A percentile compares a stretch with the other conserved stretches of the same genome.
Conservation (phyloP, 352 stramenopile genomes). For the Globisporangium alternatum region DNA sequence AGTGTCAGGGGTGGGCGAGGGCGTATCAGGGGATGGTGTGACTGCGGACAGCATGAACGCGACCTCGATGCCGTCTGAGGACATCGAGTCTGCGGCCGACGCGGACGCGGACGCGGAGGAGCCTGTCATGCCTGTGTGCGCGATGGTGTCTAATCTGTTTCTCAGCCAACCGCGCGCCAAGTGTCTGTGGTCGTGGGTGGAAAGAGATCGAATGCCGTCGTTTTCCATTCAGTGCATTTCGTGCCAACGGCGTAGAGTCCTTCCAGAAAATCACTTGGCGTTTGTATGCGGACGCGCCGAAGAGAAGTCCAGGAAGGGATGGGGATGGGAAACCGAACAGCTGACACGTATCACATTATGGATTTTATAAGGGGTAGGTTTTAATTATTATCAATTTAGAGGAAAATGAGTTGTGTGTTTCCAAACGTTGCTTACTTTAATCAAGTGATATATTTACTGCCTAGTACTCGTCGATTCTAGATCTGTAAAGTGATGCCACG, state of each 20-base stretch:
- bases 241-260: background rate
- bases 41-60: slow-evolving; percentile 18
- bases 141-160: background rate
- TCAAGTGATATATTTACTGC: no score
- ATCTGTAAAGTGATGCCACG: background rate
- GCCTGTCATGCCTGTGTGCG: slow-evolving; percentile 7
- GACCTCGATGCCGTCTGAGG: slow-evolving; percentile 19
- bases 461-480: no score
- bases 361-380: no score
- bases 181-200: background rate
- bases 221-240: background rate
- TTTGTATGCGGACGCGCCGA: slow-evolving; percentile 1
- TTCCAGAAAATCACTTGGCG: background rate
- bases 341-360: background rate
- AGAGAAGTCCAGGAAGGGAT: background rate
- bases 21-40: background rate
- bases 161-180: background rate
- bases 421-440: no score
- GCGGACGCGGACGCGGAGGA: slow-evolving; percentile 23
- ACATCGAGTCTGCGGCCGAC: slow-evolving; percentile 14
- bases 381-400: no score
- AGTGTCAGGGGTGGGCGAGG: background rate
- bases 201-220: background rate
- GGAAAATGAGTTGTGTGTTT: no score
- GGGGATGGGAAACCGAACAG: background rate